Conservation (phyloP, 768 basidiomycete species). For the Mrakia frigida region DNA sequence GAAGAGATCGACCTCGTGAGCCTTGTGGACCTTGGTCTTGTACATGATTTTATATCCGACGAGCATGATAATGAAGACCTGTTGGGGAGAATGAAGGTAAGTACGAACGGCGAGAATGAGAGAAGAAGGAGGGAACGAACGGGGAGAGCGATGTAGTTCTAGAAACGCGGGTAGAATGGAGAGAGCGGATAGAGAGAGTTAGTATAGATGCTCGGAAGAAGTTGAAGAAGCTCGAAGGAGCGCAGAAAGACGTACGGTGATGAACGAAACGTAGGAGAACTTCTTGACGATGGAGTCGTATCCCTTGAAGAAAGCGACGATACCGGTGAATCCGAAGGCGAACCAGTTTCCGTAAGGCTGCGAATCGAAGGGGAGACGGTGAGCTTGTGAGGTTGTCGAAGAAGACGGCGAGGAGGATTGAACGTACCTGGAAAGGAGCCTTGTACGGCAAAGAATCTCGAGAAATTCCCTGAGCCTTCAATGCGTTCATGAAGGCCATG, state of each 20-base stretch:
- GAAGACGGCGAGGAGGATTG: too few relatives aligned
- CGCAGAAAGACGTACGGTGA: too few relatives aligned
- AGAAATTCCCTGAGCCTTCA: constrained; percentile 49
- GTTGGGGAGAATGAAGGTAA: constrained; percentile 44
- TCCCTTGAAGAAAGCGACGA: constrained; percentile 59
- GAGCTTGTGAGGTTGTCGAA: too few relatives aligned
- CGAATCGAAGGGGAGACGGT: too few relatives aligned
- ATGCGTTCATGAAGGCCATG: constrained; percentile 43
- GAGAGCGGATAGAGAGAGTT: too few relatives aligned
- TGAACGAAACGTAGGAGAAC: constrained; percentile 25
- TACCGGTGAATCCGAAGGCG: constrained; percentile 57
- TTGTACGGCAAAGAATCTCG: constrained; percentile 47
- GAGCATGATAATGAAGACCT: constrained; percentile 50
- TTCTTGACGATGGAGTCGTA: constrained; percentile 54
- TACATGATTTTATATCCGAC: constrained; percentile 49
- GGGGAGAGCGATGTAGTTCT: constrained; percentile 1
- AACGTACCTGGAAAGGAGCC: constrained; percentile 37
- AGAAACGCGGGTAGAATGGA: neutral
- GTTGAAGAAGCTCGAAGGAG: too few relatives aligned
- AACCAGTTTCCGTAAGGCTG: constrained; percentile 63
- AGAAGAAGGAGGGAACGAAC: too few relatives aligned
- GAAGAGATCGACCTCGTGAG: constrained; percentile 57
- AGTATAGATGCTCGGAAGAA: too few relatives aligned
- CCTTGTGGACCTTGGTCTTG: constrained; percentile 44
- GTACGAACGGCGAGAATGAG: neutral